Conservation (phyloP, 257 asterid species). For the Solanum megistacrolobum region DNA sequence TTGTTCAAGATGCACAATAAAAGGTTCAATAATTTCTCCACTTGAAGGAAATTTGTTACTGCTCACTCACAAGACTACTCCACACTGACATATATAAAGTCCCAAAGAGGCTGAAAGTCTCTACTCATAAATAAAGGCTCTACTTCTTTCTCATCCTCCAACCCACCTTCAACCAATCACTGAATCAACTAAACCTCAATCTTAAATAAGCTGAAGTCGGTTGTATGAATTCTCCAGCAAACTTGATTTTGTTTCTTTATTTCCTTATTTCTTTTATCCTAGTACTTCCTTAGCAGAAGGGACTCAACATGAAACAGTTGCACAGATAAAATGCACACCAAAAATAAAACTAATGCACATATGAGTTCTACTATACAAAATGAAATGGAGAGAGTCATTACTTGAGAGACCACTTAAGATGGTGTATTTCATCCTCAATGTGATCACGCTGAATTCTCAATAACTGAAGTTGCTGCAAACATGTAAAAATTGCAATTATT, state of each 20-base stretch:
- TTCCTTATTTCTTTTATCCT: neutral
- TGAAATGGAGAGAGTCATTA: conserved; percentile 8
- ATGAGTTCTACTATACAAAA: neutral
- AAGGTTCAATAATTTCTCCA: neutral
- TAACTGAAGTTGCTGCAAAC: conserved; percentile 60
- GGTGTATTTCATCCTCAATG: conserved; percentile 80
- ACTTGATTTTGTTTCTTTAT: neutral
- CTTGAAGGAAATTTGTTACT: neutral
- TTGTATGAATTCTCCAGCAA: neutral
- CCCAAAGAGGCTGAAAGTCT: neutral
- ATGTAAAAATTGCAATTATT: neutral
- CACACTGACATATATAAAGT: neutral
- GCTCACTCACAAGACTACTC: neutral
- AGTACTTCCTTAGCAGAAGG: neutral
- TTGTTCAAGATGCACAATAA: neutral
- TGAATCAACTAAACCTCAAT: neutral
- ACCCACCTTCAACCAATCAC: neutral
- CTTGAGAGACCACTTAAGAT: conserved; percentile 80
- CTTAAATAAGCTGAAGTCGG: neutral
- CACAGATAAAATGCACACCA: neutral
- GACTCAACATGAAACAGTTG: neutral
- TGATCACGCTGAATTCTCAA: conserved; percentile 72
- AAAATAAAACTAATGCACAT: neutral
- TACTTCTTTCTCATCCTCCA: neutral
- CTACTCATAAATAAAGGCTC: neutral